phyloP scores from a whole-genome alignment of 345 rosid genomes.

The Camelina neglecta region DNA sequence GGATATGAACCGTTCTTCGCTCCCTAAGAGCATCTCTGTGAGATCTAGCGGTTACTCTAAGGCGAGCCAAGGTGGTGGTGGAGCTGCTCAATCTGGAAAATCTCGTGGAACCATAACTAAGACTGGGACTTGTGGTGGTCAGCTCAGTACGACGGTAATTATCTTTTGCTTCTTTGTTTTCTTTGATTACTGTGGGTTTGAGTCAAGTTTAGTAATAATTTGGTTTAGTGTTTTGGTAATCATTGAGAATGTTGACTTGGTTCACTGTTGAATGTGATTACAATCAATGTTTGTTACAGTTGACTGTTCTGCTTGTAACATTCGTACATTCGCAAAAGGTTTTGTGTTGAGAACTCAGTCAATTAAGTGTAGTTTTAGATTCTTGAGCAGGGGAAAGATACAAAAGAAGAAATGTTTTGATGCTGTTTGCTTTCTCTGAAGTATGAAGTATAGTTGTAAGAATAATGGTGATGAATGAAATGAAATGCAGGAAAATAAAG shows the following conservation, averaged over 20 bases:
- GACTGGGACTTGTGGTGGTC: slow-evolving; percentile 53
- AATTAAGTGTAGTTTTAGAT: background rate
- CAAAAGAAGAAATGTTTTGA: background rate
- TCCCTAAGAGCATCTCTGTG: slow-evolving; percentile 87
- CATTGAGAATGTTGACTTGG: slow-evolving; percentile 12
- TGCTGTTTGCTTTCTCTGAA: slow-evolving; percentile 22
- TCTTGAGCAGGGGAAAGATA: slow-evolving; percentile 17
- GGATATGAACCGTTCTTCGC: slow-evolving; percentile 51
- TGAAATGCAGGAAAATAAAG: background rate
- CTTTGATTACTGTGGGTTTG: slow-evolving; percentile 9
- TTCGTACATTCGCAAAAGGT: no score
- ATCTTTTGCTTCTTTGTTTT: slow-evolving; percentile 23
- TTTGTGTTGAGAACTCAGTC: no score
- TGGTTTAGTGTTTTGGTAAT: slow-evolving; percentile 3
- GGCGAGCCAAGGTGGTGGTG: slow-evolving; percentile 44
- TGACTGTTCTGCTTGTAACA: background rate
- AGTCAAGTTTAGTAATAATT: background rate
- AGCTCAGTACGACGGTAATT: slow-evolving; percentile 38
- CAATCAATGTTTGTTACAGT: background rate
- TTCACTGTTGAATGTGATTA: slow-evolving; percentile 11
- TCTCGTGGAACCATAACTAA: slow-evolving; percentile 46
- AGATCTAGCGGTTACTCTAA: slow-evolving; percentile 67
- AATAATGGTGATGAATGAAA: slow-evolving; percentile 20
- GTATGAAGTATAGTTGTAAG: slow-evolving; percentile 9
- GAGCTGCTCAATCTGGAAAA: slow-evolving; percentile 46